Conservation (phyloP, 2,329 filamentous ascomycete species). For the Esteya vermicola region DNA sequence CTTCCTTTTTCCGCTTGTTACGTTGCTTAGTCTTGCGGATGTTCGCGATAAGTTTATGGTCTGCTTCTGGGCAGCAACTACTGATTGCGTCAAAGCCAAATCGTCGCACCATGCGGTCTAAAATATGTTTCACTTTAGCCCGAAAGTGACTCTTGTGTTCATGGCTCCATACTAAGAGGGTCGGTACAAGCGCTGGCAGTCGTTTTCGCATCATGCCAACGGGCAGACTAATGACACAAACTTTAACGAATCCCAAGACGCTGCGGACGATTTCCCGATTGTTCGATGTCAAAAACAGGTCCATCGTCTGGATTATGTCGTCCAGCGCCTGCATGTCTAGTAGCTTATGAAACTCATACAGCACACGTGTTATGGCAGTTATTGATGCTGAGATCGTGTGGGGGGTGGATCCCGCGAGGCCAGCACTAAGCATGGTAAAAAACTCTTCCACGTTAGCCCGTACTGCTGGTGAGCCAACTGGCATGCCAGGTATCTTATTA, state of each 20-base stretch:
- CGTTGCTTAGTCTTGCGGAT: constrained; percentile 92
- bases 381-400: constrained; percentile 98
- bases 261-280: constrained; percentile 94
- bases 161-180: constrained; percentile 89
- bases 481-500: constrained; percentile 77
- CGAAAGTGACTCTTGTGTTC: constrained; percentile 98
- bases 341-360: constrained; percentile 74
- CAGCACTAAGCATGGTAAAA: constrained; percentile 95
- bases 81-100: constrained; percentile 77
- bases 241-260: constrained; percentile 91
- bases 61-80: constrained; percentile 66
- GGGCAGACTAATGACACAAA: constrained; percentile 78
- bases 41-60: constrained; percentile 81
- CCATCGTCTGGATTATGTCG: constrained; percentile 87
- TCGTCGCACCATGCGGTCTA: constrained; percentile 84
- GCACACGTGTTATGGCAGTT: constrained; percentile 80
- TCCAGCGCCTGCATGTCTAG: constrained; percentile 56
- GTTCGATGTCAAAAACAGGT: constrained; percentile 89
- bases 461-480: constrained; percentile 60
- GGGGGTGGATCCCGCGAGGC: constrained; percentile 79
- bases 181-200: constrained; percentile 65
- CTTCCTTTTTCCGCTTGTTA: constrained; percentile 69
- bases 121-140: constrained; percentile 93
- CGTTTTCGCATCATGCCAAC: constrained; percentile 65
- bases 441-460: constrained; percentile 83